Evolutionary conservation across 163 green algal genomes (phyloP), one percentile per base, ranked within the genome.

Genomic region (Chlorella variabilis): DNA sequence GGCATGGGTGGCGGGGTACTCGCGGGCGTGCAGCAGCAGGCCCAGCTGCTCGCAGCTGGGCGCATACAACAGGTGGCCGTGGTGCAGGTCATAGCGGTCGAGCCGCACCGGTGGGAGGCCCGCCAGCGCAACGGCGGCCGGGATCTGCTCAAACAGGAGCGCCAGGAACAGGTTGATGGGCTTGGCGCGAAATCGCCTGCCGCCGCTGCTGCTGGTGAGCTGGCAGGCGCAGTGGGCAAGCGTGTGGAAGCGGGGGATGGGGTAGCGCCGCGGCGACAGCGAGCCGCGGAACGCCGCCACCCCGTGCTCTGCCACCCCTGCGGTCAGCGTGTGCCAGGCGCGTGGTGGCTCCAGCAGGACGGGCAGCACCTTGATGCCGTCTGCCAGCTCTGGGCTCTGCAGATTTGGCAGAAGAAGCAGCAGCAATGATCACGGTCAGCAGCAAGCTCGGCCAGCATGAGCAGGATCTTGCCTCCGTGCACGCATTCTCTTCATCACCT

Each of bases 1-100:
- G 6, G 39, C 29, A 31, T 82, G 33, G 1, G 36, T 6, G 27
- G 74, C 81, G 7, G 63, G 56, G 70, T 86, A 86, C 49, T 86
- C 81, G n/a, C 78, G 71, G 42, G 61, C 42, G 25, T 86, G 81
- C 17, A 86, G 61, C 62, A 86, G 71, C 31, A 86, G 23, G 51
- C 81, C 81, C 58, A 86, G 68, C 48, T 61, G 41, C 18, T n/a
- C 15, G n/a, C 70, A 61, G 25, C 27, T 42, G 31, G 38, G 33
- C 9, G 58, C 56, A 38, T 59, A 68, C 27, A 86, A 86, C 25
- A 86, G 42, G 48, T 86, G 81, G 23, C 42, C 81, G 71, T 86
- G 81, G 59, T 82, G 71, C 58, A 86, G 20, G 61, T 86, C 81
- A 11, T 23, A 86, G 2, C 71, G 27, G 38, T 56, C 54, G 0